A percentile compares a stretch with the other conserved stretches of the same genome.
These are phyloP conservation scores for Neophaeococcomyces mojaviensis DNA, from an alignment of 2,329 filamentous ascomycete genomes.

Conservation along the genomic window DNA sequence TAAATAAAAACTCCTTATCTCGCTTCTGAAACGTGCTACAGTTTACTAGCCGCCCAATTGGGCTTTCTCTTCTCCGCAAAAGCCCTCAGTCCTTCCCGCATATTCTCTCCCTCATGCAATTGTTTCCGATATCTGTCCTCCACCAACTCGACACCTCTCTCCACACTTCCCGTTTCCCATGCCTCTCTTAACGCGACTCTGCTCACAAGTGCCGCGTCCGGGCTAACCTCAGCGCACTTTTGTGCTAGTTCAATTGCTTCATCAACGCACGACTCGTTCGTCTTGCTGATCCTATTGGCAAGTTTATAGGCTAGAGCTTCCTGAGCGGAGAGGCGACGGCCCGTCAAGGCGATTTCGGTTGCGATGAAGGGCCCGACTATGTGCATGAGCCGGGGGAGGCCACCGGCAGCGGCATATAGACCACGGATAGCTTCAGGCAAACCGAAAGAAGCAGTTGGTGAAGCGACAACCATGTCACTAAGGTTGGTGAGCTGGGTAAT, in stretches of 20 bases:
- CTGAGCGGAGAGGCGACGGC: constrained; percentile 49
- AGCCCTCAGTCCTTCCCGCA: constrained; percentile 64
- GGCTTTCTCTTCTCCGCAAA: constrained; percentile 71
- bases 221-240: constrained; percentile 58
- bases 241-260: constrained; percentile 41
- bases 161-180: constrained; percentile 61
- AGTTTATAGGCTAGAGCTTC: constrained; percentile 59
- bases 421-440: constrained; percentile 65
- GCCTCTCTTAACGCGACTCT: constrained; percentile 62
- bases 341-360: constrained; percentile 63
- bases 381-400: constrained; percentile 58
- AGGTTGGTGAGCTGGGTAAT: no score
- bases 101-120: constrained; percentile 48
- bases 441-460: constrained; percentile 50
- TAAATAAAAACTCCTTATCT: no score
- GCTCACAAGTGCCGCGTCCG: constrained; percentile 65
- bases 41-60: constrained; percentile 50
- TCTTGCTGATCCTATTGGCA: constrained; percentile 37
- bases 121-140: constrained; percentile 5
- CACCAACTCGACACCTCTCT: constrained; percentile 48
- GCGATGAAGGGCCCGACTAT: constrained; percentile 60
- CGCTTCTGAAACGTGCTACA: no score
- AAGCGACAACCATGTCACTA: constrained; percentile 58
- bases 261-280: constrained; percentile 19
- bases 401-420: constrained; percentile 62